A percentile compares a stretch with the other conserved stretches of the same genome.
Evolutionary conservation across 2,329 filamentous ascomycete genomes (phyloP).

Genomic region (Exserohilum turcica): DNA sequence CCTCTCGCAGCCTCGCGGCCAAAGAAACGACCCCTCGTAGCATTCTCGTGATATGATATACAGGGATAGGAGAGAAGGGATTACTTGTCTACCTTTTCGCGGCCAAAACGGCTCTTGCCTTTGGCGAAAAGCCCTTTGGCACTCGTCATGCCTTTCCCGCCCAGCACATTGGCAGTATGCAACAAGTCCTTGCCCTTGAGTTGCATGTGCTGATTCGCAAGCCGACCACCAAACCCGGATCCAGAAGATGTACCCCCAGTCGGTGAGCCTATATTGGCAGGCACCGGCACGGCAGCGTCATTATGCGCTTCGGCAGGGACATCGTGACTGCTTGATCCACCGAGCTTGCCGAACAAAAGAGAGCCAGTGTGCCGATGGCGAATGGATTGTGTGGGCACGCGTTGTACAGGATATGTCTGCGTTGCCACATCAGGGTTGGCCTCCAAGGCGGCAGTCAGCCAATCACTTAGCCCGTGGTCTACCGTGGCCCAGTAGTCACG

Average conservation of each 20-base stretch:
- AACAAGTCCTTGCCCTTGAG: conserved; percentile 87
- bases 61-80: conserved; percentile 49
- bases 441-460: conserved; percentile 58
- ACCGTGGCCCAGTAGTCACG: conserved; percentile 71
- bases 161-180: conserved; percentile 75
- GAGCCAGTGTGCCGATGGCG: conserved; percentile 46
- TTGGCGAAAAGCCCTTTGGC: conserved; percentile 92
- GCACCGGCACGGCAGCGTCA: conserved; percentile 33
- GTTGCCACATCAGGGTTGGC: conserved; percentile 59
- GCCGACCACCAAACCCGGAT: conserved; percentile 28
- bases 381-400: conserved; percentile 33
- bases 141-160: conserved; percentile 74
- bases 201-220: conserved; percentile 59
- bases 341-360: conserved; percentile 45
- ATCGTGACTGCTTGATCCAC: conserved; percentile 27
- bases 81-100: conserved; percentile 86
- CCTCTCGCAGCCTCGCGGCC: conserved; percentile 19
- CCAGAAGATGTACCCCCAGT: conserved; percentile 22
- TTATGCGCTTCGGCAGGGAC: conserved; percentile 28
- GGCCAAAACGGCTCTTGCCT: conserved; percentile 79
- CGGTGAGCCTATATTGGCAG: conserved; percentile 31
- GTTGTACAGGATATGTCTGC: conserved; percentile 26
- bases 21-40: conserved; percentile 13
- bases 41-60: conserved; percentile 15
- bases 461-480: conserved; percentile 74